Percentiles rank a stretch among this genome's conserved stretches.
phyloP scores from a whole-genome alignment of 2,329 filamentous ascomycete genomes.

The Clonostachys sp. region DNA sequence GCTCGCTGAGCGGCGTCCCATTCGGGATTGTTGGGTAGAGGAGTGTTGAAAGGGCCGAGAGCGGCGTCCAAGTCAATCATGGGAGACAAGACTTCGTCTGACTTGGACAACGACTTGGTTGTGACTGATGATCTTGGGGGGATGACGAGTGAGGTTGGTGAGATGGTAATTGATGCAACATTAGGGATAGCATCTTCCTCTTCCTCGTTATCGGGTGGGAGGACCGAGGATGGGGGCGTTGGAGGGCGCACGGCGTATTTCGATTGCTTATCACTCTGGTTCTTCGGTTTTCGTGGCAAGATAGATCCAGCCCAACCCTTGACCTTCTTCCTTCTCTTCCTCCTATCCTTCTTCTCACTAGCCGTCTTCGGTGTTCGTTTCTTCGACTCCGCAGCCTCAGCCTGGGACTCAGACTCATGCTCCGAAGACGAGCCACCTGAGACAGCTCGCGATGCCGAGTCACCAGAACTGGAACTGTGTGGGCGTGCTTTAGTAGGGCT shows the following conservation, averaged over 20 bases:
- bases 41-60: slow-evolving; percentile 86
- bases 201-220: slow-evolving; percentile 17
- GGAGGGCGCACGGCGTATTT: slow-evolving; percentile 35
- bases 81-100: slow-evolving; percentile 66
- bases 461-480: slow-evolving; percentile 40
- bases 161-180: slow-evolving; percentile 29
- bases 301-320: slow-evolving; percentile 69
- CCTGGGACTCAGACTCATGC: slow-evolving; percentile 21
- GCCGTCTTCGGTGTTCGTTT: slow-evolving; percentile 4
- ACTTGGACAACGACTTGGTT: slow-evolving; percentile 24
- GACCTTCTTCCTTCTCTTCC: slow-evolving; percentile 60
- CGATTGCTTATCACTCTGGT: slow-evolving; percentile 28
- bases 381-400: slow-evolving; percentile 12
- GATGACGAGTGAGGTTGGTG: slow-evolving; percentile 13
- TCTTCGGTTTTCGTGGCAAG: slow-evolving; percentile 58
- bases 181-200: slow-evolving; percentile 12
- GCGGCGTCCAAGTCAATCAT: slow-evolving; percentile 95
- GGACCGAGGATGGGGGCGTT: slow-evolving; percentile 35
- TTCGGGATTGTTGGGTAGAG: slow-evolving; percentile 55
- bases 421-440: slow-evolving; percentile 26
- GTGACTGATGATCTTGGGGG: slow-evolving; percentile 15
- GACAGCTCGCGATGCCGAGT: slow-evolving; percentile 22
- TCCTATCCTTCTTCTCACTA: slow-evolving; percentile 20
- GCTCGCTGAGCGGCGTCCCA: slow-evolving; percentile 64
- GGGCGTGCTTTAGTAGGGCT: slow-evolving; percentile 43